Percentiles rank a stretch among this genome's conserved stretches.
These are phyloP conservation scores for Candida loeiensis DNA, from an alignment of 805 yeast species.

Conservation along the genomic window DNA sequence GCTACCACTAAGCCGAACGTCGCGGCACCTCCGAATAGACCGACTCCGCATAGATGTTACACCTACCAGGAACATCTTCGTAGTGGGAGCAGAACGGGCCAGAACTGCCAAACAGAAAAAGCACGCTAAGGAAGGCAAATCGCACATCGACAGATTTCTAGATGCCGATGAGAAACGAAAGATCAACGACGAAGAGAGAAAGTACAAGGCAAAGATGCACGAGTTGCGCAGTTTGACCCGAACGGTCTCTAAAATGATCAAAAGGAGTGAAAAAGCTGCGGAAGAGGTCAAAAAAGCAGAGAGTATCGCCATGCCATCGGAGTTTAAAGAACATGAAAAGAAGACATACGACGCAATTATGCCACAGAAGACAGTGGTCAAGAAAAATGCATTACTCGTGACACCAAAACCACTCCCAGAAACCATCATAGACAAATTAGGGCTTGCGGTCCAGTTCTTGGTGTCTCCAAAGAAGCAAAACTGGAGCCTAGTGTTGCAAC, in stretches of 20 bases:
- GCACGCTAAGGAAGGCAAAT: constrained; percentile 4
- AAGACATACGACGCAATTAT: background rate
- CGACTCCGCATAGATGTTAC: background rate
- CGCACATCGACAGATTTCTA: constrained; percentile 8
- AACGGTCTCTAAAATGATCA: constrained; percentile 24
- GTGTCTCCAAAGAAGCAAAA: constrained; percentile 38
- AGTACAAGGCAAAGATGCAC: constrained; percentile 20
- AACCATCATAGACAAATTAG: constrained; percentile 33
- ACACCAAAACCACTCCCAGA: constrained; percentile 32
- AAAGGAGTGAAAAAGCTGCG: constrained; percentile 15
- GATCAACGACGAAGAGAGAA: constrained; percentile 18
- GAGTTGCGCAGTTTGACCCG: constrained; percentile 30
- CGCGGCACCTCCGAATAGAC: constrained; percentile 1
- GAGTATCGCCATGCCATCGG: background rate
- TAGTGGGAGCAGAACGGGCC: constrained; percentile 3
- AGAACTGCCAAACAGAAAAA: constrained; percentile 2
- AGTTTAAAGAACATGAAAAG: background rate
- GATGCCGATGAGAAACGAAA: constrained; percentile 21
- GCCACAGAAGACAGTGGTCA: constrained; percentile 13
- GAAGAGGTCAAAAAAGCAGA: constrained; percentile 8
- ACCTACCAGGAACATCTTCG: constrained; percentile 5
- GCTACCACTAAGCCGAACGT: background rate
- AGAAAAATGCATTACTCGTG: constrained; percentile 13
- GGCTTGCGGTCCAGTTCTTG: constrained; percentile 38
- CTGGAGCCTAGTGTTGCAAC: constrained; percentile 47